Evolutionary conservation across 2,329 filamentous ascomycete genomes (phyloP).

Genomic region (Exophiala spinifera): DNA sequence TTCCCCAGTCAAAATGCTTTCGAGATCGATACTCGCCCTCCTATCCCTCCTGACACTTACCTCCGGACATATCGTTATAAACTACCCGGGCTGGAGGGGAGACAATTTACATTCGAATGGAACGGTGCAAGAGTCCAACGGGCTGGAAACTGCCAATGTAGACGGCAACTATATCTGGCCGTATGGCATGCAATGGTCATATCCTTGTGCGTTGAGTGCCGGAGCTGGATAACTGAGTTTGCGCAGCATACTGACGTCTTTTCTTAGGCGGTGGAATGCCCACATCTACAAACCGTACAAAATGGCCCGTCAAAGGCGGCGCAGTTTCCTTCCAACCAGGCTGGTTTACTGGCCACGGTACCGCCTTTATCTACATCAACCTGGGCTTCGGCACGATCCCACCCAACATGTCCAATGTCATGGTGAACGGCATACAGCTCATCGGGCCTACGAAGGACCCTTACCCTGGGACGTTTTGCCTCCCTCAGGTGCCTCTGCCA

Average conservation of each 20-base stretch:
- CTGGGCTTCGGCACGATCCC: conserved; percentile 80
- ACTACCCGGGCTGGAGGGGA: conserved; percentile 82
- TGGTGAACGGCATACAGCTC: conserved; percentile 78
- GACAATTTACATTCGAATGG: conserved; percentile 79
- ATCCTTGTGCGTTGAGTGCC: conserved; percentile 72
- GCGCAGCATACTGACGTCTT: too few relatives aligned
- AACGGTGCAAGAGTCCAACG: conserved; percentile 46
- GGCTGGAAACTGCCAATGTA: conserved; percentile 46
- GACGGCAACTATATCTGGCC: conserved; percentile 59
- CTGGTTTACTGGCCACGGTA: conserved; percentile 87
- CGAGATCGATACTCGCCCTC: conserved; percentile 30
- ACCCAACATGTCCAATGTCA: conserved; percentile 79
- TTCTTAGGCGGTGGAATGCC: conserved; percentile 75
- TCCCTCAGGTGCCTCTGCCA: conserved; percentile 85
- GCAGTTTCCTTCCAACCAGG: conserved; percentile 89
- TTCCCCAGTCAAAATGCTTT: conserved; percentile 14
- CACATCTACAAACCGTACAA: conserved; percentile 76
- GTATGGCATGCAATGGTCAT: conserved; percentile 92
- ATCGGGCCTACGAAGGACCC: conserved; percentile 74
- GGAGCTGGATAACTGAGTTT: too few relatives aligned
- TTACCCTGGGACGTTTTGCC: conserved; percentile 85
- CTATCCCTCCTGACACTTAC: conserved; percentile 38
- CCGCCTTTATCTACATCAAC: conserved; percentile 85
- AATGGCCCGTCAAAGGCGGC: conserved; percentile 84
- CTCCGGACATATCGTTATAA: conserved; percentile 70